Percentiles rank a stretch among this genome's conserved stretches.
phyloP scores from a whole-genome alignment of 192 early-diverging fungal species.

The Backusella australiensis region DNA sequence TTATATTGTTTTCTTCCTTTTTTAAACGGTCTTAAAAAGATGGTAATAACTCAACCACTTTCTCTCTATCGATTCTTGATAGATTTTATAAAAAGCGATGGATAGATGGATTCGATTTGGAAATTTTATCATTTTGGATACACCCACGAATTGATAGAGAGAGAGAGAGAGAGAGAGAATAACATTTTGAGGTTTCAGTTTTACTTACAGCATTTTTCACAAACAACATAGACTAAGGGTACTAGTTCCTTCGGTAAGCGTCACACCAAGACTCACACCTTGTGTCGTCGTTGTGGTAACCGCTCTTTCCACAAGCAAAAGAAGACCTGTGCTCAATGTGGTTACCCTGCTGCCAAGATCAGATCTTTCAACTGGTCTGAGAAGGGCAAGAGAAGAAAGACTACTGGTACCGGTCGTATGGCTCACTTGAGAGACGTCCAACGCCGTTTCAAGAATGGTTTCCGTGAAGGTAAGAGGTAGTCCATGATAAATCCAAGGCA shows the following conservation, averaged over 20 bases:
- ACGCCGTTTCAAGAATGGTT: conserved; percentile 97
- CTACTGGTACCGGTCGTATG: conserved; percentile 99
- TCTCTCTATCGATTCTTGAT: neutral
- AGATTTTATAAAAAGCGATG: neutral
- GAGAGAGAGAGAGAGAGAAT: conserved; percentile 1
- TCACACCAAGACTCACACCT: conserved; percentile 99
- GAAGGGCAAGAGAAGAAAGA: conserved; percentile 98
- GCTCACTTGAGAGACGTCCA: conserved; percentile 90
- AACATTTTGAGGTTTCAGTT: neutral
- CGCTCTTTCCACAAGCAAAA: conserved; percentile 99
- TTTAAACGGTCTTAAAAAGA: conserved; percentile 16
- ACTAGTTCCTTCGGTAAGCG: conserved; percentile 99
- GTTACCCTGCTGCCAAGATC: conserved; percentile 97
- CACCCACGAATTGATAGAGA: conserved; percentile 6
- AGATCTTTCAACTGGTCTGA: conserved; percentile 95
- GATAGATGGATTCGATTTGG: neutral
- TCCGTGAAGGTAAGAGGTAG: conserved; percentile 72
- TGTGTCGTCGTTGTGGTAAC: conserved; percentile 96
- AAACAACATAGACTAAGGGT: conserved; percentile 85
- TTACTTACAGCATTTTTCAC: neutral
- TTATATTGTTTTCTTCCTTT: conserved; percentile 15
- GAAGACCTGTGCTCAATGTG: conserved; percentile 99
- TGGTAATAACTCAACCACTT: neutral
- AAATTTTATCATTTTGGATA: neutral
- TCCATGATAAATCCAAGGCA: neutral